These are phyloP conservation scores for Primulina huaijiensis DNA, from an alignment of 257 asterid species.

Conservation along the genomic window DNA sequence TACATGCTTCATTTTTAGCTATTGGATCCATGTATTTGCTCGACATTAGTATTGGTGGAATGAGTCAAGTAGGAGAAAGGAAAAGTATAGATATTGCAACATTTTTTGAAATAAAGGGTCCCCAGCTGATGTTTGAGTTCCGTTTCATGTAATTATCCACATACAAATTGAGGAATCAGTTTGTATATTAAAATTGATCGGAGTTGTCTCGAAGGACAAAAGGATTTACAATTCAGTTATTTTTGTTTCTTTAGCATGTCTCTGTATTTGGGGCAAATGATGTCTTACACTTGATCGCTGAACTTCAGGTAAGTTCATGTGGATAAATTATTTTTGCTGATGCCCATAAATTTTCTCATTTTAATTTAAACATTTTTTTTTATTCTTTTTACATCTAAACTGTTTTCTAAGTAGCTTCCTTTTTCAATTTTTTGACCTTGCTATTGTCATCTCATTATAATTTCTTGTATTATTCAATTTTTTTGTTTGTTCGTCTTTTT, in stretches of 20 bases:
- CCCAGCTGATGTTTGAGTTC: neutral
- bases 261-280: conserved; percentile 53
- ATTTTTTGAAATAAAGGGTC: neutral
- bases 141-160: neutral
- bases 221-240: conserved; percentile 12
- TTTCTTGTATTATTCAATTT: neutral
- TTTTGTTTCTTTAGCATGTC: conserved; percentile 1
- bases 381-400: neutral
- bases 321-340: conserved; percentile 52
- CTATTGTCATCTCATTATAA: neutral
- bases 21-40: too few relatives aligned
- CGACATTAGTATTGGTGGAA: neutral
- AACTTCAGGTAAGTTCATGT: conserved; percentile 88
- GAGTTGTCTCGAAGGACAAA: neutral
- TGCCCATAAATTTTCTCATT: conserved; percentile 52
- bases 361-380: neutral
- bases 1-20: neutral
- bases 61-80: neutral
- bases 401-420: conserved; percentile 1
- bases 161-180: too few relatives aligned
- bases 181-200: too few relatives aligned
- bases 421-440: neutral
- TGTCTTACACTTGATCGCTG: conserved; percentile 96
- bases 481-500: neutral
- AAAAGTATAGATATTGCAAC: too few relatives aligned